A percentile compares a stretch with the other conserved stretches of the same genome.
Evolutionary conservation across 805 yeast genomes (phyloP).

Genomic region (Kuraishia cidri): DNA sequence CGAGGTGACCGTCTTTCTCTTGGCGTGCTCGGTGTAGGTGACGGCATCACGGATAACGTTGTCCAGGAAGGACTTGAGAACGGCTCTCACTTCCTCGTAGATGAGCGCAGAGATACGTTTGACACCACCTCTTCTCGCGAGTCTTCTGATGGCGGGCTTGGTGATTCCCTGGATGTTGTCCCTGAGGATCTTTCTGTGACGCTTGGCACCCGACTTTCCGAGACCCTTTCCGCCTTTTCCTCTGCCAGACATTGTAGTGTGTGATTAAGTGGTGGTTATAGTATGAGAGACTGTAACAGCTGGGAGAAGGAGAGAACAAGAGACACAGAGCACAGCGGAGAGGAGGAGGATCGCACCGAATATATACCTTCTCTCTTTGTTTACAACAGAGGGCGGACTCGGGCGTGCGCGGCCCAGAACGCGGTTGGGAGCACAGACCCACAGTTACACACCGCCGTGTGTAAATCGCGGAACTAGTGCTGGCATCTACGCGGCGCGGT

Average conservation of each 20-base stretch:
- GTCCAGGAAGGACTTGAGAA: constrained; percentile 91
- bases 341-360: too few relatives aligned
- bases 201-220: constrained; percentile 99
- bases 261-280: constrained; percentile 14
- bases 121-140: constrained; percentile 99
- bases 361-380: too few relatives aligned
- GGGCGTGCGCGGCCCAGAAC: too few relatives aligned
- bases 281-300: too few relatives aligned
- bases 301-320: constrained; percentile 4
- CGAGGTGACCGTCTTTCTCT: constrained; percentile 99
- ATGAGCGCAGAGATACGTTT: constrained; percentile 98
- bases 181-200: constrained; percentile 99
- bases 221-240: constrained; percentile 99
- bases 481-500: too few relatives aligned
- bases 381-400: too few relatives aligned
- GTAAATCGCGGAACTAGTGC: too few relatives aligned
- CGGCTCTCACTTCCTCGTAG: constrained; percentile 98
- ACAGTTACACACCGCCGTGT: too few relatives aligned
- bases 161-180: constrained; percentile 99
- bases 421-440: too few relatives aligned
- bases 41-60: constrained; percentile 98
- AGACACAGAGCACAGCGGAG: constrained; percentile 2
- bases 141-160: constrained; percentile 99
- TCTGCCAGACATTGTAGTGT: constrained; percentile 90
- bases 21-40: constrained; percentile 99